These are phyloP conservation scores for Scheffersomyces coipomensis DNA, from an alignment of 805 yeast genomes.

Conservation along the genomic window DNA sequence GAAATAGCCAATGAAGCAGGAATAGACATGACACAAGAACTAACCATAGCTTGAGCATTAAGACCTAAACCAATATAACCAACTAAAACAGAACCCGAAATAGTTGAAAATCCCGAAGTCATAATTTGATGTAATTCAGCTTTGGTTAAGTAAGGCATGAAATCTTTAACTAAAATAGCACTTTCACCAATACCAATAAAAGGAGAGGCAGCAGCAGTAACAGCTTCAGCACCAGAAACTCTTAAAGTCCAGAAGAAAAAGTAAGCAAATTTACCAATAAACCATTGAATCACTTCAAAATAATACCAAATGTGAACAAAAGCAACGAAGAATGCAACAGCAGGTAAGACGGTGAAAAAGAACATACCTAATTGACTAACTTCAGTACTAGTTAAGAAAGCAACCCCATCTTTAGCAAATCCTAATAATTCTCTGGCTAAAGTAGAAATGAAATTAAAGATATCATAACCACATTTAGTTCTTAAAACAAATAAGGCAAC, in stretches of 20 bases:
- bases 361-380: slow-evolving; percentile 45
- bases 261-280: slow-evolving; percentile 52
- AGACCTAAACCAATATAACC: slow-evolving; percentile 63
- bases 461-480: slow-evolving; percentile 58
- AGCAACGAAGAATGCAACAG: slow-evolving; percentile 63
- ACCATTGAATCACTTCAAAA: slow-evolving; percentile 61
- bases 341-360: slow-evolving; percentile 59
- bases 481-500: slow-evolving; percentile 61
- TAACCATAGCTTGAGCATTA: slow-evolving; percentile 59
- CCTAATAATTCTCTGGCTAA: slow-evolving; percentile 57
- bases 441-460: slow-evolving; percentile 58
- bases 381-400: slow-evolving; percentile 48
- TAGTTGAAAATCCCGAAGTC: slow-evolving; percentile 64
- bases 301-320: slow-evolving; percentile 60
- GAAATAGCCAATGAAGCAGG: slow-evolving; percentile 64
- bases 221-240: slow-evolving; percentile 63
- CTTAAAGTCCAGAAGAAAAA: slow-evolving; percentile 60
- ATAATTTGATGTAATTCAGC: slow-evolving; percentile 64
- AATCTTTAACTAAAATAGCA: slow-evolving; percentile 59
- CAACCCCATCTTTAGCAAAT: slow-evolving; percentile 60
- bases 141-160: slow-evolving; percentile 55
- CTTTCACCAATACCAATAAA: slow-evolving; percentile 67
- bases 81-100: slow-evolving; percentile 62
- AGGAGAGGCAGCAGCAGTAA: slow-evolving; percentile 66
- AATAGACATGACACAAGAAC: slow-evolving; percentile 70